Base-by-base conservation (phyloP, 2,329 filamentous ascomycete genomes). In the Cladophialophora bantiana region DNA sequence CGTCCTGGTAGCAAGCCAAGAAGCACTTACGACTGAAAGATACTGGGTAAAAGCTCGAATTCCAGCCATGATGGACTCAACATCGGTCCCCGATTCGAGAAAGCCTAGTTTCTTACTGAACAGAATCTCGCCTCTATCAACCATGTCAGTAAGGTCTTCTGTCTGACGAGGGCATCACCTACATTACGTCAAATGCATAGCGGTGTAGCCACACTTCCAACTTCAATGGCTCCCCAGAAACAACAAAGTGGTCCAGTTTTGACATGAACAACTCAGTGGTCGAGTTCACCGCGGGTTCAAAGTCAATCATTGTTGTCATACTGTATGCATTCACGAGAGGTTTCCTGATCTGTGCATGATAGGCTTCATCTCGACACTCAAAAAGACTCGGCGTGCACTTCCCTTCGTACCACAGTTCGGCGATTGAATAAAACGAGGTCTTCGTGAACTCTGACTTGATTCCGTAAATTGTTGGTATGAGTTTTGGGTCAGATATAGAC, bases 371-470 rank as follows among this genome's bases (percentile, higher is more conserved):
- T 4, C 86, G 88, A 0, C 90, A 91, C 74, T 88, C 90, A 80
- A 94, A 94, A 15, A 80, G 73, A 53, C 71, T 71, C 26, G 72
- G 72, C 1, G 72, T 68, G 26, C 65, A 67, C n/a, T 68, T 72
- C 4, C 75, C 74, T 9, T 73, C 72, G 9, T 71, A 69, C 2
- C 74, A 59, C 32, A 71, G 70, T 36, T 73, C 50, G 35, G n/a
- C 18, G 20, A 62, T 42, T 35, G 67, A 68, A 26, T 59, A 32
- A 32, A 42, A 38, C 68, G 77, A 54, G 77, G 90, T 90, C 86
- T 95, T 95, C 54, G 86, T 80, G 72, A 93, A 90, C 0, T 90
- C 90, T 77, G 93, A 93, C 75, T 93, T 94, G 45, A 94, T 78
- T 0, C 91, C 91, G 76, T 95, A 96, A 52, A 95, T 93, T 7